A percentile compares a stretch with the other conserved stretches of the same genome.
phyloP scores from a whole-genome alignment of 352 stramenopile species.

The Phytophthora ohioensis region DNA sequence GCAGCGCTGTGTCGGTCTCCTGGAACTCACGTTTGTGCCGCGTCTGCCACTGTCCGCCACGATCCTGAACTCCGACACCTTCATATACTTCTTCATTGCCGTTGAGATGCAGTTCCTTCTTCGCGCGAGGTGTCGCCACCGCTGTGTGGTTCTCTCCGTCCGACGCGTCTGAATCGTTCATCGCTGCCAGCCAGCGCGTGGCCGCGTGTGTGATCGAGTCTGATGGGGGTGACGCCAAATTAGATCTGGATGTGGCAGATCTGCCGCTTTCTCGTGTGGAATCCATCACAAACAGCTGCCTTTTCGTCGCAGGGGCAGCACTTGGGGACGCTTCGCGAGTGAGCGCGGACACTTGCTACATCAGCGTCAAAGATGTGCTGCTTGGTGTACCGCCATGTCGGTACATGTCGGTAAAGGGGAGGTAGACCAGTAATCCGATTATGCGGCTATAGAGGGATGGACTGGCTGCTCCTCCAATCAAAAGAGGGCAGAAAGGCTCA shows the following conservation, averaged over 20 bases:
- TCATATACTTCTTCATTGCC: background rate
- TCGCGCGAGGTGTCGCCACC: conserved; percentile 3
- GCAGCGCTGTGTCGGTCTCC: background rate
- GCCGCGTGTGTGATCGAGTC: conserved; percentile 28
- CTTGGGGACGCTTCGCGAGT: conserved; percentile 1
- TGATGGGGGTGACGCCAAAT: conserved; percentile 2
- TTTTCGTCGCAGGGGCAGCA: background rate
- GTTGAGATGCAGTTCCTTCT: conserved; percentile 7
- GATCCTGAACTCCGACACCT: background rate
- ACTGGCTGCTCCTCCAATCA: conserved; percentile 22
- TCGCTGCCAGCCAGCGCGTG: conserved; percentile 33
- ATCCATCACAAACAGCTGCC: conserved; percentile 10
- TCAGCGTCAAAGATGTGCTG: conserved; percentile 26
- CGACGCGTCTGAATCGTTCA: conserved; percentile 29
- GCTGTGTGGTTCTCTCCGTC: conserved; percentile 17
- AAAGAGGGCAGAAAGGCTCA: background rate
- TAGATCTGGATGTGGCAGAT: background rate
- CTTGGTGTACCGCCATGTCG: conserved; percentile 20
- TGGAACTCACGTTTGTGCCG: conserved; percentile 17
- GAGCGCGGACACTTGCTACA: background rate
- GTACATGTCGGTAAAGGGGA: conserved; percentile 9
- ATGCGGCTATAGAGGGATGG: conserved; percentile 9
- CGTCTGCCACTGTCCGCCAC: conserved; percentile 1
- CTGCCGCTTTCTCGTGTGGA: background rate
- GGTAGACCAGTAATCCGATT: conserved; percentile 20